Conservation (phyloP, 257 asterid genomes). For the Ajuga chamaepitys region DNA sequence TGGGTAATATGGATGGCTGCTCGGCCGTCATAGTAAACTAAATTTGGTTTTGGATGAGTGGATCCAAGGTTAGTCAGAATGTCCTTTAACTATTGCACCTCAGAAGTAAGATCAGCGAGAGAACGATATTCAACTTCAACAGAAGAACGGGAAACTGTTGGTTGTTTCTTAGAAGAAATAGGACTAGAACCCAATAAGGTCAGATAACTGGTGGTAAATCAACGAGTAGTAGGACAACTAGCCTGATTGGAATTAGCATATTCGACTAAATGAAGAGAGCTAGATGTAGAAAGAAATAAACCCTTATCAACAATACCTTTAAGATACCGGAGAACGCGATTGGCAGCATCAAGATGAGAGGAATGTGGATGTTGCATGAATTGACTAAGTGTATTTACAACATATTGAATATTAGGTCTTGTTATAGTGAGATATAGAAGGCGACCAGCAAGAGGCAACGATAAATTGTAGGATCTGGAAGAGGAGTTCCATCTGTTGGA, state of each 20-base stretch:
- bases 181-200: background rate
- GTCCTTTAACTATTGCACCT: background rate
- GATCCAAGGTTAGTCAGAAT: background rate
- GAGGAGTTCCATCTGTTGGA: too few species aligned
- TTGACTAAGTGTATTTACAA: background rate
- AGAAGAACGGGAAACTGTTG: background rate
- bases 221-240: too few species aligned
- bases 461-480: background rate
- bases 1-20: background rate
- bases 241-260: background rate
- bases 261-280: background rate
- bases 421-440: background rate
- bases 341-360: background rate
- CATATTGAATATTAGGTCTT: background rate
- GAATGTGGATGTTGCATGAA: background rate
- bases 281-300: background rate
- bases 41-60: background rate
- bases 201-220: background rate
- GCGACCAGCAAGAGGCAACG: background rate
- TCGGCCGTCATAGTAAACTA: background rate
- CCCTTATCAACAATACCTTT: background rate
- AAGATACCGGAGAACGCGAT: too few species aligned
- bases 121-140: too few species aligned
- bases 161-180: background rate
- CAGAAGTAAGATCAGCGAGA: background rate